A percentile compares a stretch with the other conserved stretches of the same genome.
phyloP scores from a whole-genome alignment of 805 yeast genomes.

The Clavispora fructus region DNA sequence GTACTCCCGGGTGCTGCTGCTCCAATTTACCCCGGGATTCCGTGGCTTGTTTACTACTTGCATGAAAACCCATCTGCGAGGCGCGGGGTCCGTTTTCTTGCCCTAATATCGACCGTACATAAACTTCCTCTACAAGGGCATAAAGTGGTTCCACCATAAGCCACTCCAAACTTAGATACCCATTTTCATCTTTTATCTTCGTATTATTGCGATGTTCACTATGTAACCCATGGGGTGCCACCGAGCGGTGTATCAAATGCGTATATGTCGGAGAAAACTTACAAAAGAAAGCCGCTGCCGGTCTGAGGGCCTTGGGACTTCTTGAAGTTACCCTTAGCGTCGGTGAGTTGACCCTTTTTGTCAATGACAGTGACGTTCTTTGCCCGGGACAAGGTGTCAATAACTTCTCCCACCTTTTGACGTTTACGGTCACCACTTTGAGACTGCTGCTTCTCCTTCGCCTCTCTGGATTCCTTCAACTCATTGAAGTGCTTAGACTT shows the following conservation, averaged over 20 bases:
- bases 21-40: too few species aligned
- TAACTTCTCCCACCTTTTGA: conserved; percentile 55
- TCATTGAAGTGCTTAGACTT: conserved; percentile 51
- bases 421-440: conserved; percentile 36
- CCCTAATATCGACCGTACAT: too few species aligned
- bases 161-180: too few species aligned
- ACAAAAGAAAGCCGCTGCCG: conserved; percentile 22
- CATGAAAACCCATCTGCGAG: too few species aligned
- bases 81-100: too few species aligned
- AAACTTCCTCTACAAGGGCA: too few species aligned
- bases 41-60: too few species aligned
- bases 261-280: not conserved
- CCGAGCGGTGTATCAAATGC: not conserved
- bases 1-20: too few species aligned
- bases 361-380: conserved; percentile 77
- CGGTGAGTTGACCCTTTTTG: conserved; percentile 68
- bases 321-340: conserved; percentile 62
- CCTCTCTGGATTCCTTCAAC: conserved; percentile 24
- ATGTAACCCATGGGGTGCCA: not conserved
- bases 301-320: conserved; percentile 33
- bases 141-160: too few species aligned
- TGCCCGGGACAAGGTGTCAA: conserved; percentile 65
- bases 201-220: too few species aligned
- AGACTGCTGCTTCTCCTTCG: conserved; percentile 22
- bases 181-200: too few species aligned